Evolutionary conservation across 768 basidiomycete genomes (phyloP), one percentile per base, ranked within the genome.

Genomic region (Podaxis carcinomalis): DNA sequence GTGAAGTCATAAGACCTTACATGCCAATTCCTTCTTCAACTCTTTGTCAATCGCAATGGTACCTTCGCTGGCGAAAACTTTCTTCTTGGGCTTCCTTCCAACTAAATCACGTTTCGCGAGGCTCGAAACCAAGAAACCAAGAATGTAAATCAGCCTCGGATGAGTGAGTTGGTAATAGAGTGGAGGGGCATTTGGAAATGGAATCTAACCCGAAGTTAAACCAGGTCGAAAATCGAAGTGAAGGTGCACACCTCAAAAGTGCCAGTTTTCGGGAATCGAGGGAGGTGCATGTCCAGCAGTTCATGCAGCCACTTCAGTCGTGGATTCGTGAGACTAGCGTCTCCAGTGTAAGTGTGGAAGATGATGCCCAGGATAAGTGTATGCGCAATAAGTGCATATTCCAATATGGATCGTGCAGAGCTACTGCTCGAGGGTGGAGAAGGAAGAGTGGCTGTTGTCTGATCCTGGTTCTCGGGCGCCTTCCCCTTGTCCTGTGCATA

Each of bases 41-140:
- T 82, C 86, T 58, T 76, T 78, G 57, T 82, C 80, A 61, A 80
- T 74, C 21, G 80, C 70, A 21, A 74, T 69, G 5, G 89, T 53
- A 0, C 89, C 91, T 63, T 89, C 89, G 5, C 70, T 70, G 0
- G 88, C 85, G 72, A 91, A 93, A 0, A 89, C 74, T 51, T 83
- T 85, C 61, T 87, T 80, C 74, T 87, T 89, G 3, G 91, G 90
- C 56, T 83, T 87, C 25, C 88, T 78, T 42, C 90, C 92, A 0
- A 88, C 83, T 0, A 86, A 81, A 66, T 93, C 90, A 13, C 88
- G 82, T 66, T 90, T 90, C 0, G 87, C 82, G 1, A 83, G 75
- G 4, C 82, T 80, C 64, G 84, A 88, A 42, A 90, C 74, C 4
- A 92, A 80, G 68, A 87, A 92, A 0, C 83, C 85, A 4, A 92